Base-by-base conservation (phyloP, 2,329 filamentous ascomycete species). In the Chlorencoelia australis region DNA sequence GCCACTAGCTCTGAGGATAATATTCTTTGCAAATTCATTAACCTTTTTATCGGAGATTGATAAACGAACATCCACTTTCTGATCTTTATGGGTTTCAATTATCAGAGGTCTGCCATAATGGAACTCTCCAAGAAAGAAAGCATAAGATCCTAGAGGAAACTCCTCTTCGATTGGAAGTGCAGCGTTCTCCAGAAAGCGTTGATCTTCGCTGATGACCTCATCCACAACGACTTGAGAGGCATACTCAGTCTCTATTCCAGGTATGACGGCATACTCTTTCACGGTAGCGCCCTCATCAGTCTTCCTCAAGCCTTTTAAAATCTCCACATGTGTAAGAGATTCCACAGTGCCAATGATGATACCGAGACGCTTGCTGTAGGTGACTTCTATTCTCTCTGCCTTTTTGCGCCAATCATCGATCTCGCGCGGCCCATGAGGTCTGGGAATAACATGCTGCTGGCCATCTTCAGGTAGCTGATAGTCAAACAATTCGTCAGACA, bases 41-140 rank as follows among this genome's bases (percentile, higher is more conserved):
- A 96, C 89, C 47, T 75, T 81, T 14, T 66, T 73, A 54, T 79
- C 79, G 14, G 82, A 65, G 19, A 75, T 71, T 2, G 80, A 81
- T n/a, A 96, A 69, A 61, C 80, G 73, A 35, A 94, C 76, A 41
- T 86, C 79, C 8, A 84, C 76, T 58, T 84, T 88, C 52, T 83
- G 79, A 41, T 74, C 69, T 11, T 68, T 67, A 53, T 96, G 85
- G 2, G 75, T 76, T 16, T 74, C 72, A 15, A 98, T 77, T 56
- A 91, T 79, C n/a, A 94, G 65, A 3, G 91, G 89, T 24, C 88
- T 76, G 11, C 91, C 91, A 52, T 94, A 96, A 35, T 86, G 85
- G 61, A 82, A 93, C 24, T 95, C 88, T 30, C 91, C 91, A 2
- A 98, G 66, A 67, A 94, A 96, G 64, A 98, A 98, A 1, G 83